These are phyloP conservation scores for Xenosphaeropsis pyriputrescens DNA, from an alignment of 2,329 filamentous ascomycete genomes.

Conservation along the genomic window DNA sequence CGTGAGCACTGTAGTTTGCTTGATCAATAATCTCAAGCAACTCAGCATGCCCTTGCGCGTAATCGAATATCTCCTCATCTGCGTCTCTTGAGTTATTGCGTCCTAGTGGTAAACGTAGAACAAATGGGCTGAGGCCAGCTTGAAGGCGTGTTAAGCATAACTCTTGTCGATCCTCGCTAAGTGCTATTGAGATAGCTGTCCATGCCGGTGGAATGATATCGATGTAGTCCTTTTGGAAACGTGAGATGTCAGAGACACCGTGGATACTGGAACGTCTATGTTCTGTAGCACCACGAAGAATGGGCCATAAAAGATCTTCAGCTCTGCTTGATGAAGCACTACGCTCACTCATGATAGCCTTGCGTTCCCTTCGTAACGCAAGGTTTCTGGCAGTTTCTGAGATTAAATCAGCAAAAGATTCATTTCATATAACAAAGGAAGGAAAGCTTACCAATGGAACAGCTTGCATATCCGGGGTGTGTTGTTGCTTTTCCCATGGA, in stretches of 20 bases:
- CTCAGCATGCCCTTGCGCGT: slow-evolving; percentile 64
- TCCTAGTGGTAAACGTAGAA: slow-evolving; percentile 73
- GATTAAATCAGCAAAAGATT: slow-evolving; percentile 4
- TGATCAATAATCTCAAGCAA: slow-evolving; percentile 68
- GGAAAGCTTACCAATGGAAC: slow-evolving; percentile 28
- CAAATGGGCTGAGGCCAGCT: slow-evolving; percentile 62
- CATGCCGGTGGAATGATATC: slow-evolving; percentile 73
- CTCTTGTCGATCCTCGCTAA: slow-evolving; percentile 73
- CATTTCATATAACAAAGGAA: background rate
- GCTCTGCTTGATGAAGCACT: slow-evolving; percentile 5
- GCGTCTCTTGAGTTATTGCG: slow-evolving; percentile 68
- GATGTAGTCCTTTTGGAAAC: slow-evolving; percentile 68
- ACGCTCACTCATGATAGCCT: slow-evolving; percentile 24
- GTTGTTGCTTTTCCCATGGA: slow-evolving; percentile 28
- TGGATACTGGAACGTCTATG: slow-evolving; percentile 30
- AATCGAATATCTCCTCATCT: slow-evolving; percentile 71
- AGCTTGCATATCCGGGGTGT: slow-evolving; percentile 42
- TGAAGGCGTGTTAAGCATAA: slow-evolving; percentile 81
- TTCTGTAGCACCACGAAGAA: slow-evolving; percentile 18
- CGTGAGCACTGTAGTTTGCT: slow-evolving; percentile 75
- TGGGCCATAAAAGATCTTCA: slow-evolving; percentile 27
- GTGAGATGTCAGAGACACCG: slow-evolving; percentile 34
- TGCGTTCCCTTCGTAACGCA: slow-evolving; percentile 50
- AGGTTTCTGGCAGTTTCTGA: slow-evolving; percentile 54
- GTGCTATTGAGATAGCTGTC: slow-evolving; percentile 72